Evolutionary conservation across 2,329 filamentous ascomycete species (phyloP).

Genomic region (Waltergamsia citrina): DNA sequence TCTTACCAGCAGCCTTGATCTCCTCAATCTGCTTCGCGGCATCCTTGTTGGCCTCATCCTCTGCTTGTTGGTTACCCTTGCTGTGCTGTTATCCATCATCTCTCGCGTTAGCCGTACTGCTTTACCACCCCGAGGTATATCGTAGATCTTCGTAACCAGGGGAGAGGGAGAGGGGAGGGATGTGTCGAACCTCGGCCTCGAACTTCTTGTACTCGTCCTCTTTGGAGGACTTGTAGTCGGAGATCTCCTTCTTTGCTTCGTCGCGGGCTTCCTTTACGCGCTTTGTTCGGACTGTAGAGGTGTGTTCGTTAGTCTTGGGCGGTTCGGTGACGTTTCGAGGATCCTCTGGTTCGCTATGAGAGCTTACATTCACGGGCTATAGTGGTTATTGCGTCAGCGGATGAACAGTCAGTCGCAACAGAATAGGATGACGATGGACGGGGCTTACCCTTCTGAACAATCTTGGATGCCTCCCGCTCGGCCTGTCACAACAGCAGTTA

Average conservation of each 20-base stretch:
- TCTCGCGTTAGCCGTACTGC: neutral
- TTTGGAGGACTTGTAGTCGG: constrained; percentile 81
- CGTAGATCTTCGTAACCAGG: too few relatives aligned
- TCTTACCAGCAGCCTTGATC: constrained; percentile 72
- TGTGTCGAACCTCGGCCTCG: constrained; percentile 53
- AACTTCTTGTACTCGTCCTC: constrained; percentile 94
- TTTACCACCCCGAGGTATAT: neutral
- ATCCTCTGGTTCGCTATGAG: neutral
- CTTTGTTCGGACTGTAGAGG: constrained; percentile 64
- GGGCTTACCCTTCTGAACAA: constrained; percentile 82
- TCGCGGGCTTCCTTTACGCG: constrained; percentile 92
- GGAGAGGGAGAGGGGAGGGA: too few relatives aligned
- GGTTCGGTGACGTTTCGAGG: neutral
- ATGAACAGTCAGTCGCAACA: constrained; percentile 17
- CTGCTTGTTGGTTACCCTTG: constrained; percentile 74
- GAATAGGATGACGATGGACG: constrained; percentile 5
- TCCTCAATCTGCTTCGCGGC: constrained; percentile 72
- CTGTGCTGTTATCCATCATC: constrained; percentile 55
- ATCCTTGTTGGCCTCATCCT: constrained; percentile 69
- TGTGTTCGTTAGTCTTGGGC: neutral
- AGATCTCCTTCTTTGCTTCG: constrained; percentile 96
- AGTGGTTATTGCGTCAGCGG: too few relatives aligned
- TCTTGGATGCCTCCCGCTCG: constrained; percentile 97
- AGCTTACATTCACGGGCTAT: constrained; percentile 79
- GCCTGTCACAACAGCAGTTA: constrained; percentile 49